Base-by-base conservation (phyloP, 2,329 filamentous ascomycete genomes). In the Botryotinia narcissicola region DNA sequence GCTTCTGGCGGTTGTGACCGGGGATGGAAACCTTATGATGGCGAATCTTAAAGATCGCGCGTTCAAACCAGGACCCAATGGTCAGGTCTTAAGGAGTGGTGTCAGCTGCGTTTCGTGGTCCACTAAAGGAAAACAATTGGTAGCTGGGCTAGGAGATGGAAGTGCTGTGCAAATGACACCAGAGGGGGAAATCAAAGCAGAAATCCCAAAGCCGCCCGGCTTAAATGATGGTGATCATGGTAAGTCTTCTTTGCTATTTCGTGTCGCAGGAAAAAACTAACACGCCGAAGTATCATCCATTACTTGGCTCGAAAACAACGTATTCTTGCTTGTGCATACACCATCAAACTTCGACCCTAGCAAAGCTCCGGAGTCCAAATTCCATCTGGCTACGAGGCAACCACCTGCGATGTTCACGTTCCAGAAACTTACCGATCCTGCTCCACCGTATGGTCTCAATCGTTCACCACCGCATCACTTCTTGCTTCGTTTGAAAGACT, bases 41-140 rank as follows among this genome's bases (percentile, higher is more conserved):
- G 93, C 93, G 12, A 93, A 97, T 81, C 82, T 99, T 74, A 91
- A 92, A 78, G 87, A 91, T 54, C 86, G 87, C 67, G 86, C 84
- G 59, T 86, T 94, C 62, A 81, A 87, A 14, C 83, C 84, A 48
- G 88, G 88, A 1, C 78, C 86, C 32, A 89, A 89, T 76, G 93
- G 93, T 48, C 87, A 84, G 76, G 84, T 91, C 0, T 85, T 97
- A 76, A 93, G 91, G 79, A 85, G 88, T 42, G 91, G 92, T 66
- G 95, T 97, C 42, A 94, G 91, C 80, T 96, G 92, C 79, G 88
- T 93, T 9, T 91, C 93, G 73, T 99, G 97, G 96, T 99, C 96
- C 82, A 92, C 90, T 75, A 93, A 91, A 81, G 96, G 96, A 64
- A 99, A 97, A 81, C 95, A 98, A 81, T 85, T 99, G 61, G 91